Base-by-base conservation (phyloP, 2,329 filamentous ascomycete species). In the Phialophora verrucosa region DNA sequence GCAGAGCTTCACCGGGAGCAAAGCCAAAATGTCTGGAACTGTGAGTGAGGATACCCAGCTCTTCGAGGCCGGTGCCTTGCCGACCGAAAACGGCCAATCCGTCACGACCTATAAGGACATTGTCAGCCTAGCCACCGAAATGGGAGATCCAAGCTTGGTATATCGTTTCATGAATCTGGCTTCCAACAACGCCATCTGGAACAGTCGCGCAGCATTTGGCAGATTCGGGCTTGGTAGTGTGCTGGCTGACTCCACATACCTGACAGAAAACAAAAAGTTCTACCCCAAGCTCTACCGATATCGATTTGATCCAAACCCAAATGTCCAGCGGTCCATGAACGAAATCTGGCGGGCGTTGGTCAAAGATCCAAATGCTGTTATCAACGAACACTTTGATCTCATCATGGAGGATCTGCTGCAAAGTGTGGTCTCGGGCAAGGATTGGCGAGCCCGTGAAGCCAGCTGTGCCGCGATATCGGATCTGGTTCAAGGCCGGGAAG, bases 101-200 rank as follows among this genome's bases (percentile, higher is more conserved):
- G 87, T 98, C 63, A 97, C 92, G 0, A 98, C 94, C 0, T 99
- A 99, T 81, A 97, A 96, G 76, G 95, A 99, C 75, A 98, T 99
- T 71, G 91, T 99, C 78, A 95, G 85, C 72, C 83, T 99, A 56
- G 95, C 95, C n/a, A 92, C 94, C 51, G 95, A 99, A 79, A 93
- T 97, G 38, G 95, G 95, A 11, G 94, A 99, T 74, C 94, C 95
- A 65, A 93, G 91, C 72, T 83, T 99, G n/a, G 91, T 98, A 0
- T 99, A 99, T 81, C 92, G 93, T 68, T 98, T 99, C 80, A 99
- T 99, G 95, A 94, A 93, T 0, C 84, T 99, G 71, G 95, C 95
- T 2, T 92, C 93, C 1, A 97, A 97, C 74, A 96, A 96, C 56
- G 93, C 93, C 0, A 96, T 96, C 17, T 99, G 95, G 95, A 94